Evolutionary conservation across 768 basidiomycete species (phyloP), one percentile per base, ranked within the genome.

Genomic region (Suillus lakei): DNA sequence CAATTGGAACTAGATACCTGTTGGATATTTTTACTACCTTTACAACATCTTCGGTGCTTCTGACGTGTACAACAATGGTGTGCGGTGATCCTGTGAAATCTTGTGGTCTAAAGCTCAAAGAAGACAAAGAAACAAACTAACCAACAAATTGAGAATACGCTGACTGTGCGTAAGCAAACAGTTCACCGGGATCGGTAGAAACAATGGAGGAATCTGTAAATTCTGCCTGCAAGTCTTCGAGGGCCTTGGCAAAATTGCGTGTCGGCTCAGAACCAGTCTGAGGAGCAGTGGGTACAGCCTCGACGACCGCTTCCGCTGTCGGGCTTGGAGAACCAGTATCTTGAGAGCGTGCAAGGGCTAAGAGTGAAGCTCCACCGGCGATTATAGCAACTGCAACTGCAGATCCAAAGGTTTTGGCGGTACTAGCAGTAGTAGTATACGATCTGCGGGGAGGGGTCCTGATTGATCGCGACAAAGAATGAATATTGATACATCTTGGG

Each of bases 21-120:
- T 84, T 80, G 1, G 94, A 87, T 36, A 92, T 84, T 61, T 91
- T 87, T 62, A 96, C 88, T 61, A 92, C 81, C 65, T 85, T 83
- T 58, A 91, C 88, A 4, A 96, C 92, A 72, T 96, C 93, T 66
- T 89, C 87, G 0, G 93, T 95, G 63, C 80, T 86, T 48, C 76
- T 74, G 1, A 88, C 86, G 63, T 85, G 85, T 60, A 89, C 86
- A 28, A 83, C 86, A 77, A 78, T 67, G 3, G 68, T 54, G 32
- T 69, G 68, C 0, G 68, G 66, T 39, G 44, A 30, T 34, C 68
- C 68, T 69, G 60, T 21, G 34, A 44, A 51, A 36, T 4, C 7
- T 26, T 15, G 44, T 23, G 10, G n/a, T 54, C 16, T 34, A 32
- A 9, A 23, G 5, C 13, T 10, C n/a, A 26, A 32, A 80, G 78